Evolutionary conservation across 202 grass and related monocot species (phyloP).

Genomic region (Zoysia matrella): DNA sequence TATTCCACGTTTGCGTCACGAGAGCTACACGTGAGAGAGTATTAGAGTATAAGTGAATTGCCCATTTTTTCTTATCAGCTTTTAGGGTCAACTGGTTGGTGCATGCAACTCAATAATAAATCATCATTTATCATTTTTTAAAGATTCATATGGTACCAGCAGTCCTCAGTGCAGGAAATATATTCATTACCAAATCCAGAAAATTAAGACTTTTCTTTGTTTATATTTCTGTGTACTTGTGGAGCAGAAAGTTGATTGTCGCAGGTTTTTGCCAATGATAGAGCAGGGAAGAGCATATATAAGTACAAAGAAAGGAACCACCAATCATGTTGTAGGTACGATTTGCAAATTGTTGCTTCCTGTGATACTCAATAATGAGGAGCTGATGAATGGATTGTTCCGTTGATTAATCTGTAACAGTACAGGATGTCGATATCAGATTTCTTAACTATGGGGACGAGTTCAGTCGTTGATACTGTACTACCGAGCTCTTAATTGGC

Average conservation of each 20-base stretch:
- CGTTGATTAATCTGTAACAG: conserved; percentile 18
- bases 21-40: too few species aligned
- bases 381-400: conserved; percentile 42
- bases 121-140: not conserved
- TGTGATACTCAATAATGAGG: conserved; percentile 47
- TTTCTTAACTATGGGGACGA: not conserved
- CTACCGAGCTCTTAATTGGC: not conserved
- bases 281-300: conserved; percentile 13
- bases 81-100: too few species aligned
- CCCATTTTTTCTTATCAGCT: too few species aligned
- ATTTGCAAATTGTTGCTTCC: conserved; percentile 53
- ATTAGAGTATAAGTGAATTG: too few species aligned
- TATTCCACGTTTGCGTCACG: too few species aligned
- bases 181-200: not conserved
- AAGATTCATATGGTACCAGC: not conserved
- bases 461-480: not conserved
- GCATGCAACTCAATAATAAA: too few species aligned
- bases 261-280: not conserved
- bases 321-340: not conserved
- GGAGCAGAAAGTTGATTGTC: not conserved
- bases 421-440: conserved; percentile 37
- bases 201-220: not conserved
- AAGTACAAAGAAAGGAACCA: not conserved
- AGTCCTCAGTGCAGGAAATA: not conserved
- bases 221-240: not conserved